Evolutionary conservation across 2,329 filamentous ascomycete genomes (phyloP).

Genomic region (Penicillium frequentans): DNA sequence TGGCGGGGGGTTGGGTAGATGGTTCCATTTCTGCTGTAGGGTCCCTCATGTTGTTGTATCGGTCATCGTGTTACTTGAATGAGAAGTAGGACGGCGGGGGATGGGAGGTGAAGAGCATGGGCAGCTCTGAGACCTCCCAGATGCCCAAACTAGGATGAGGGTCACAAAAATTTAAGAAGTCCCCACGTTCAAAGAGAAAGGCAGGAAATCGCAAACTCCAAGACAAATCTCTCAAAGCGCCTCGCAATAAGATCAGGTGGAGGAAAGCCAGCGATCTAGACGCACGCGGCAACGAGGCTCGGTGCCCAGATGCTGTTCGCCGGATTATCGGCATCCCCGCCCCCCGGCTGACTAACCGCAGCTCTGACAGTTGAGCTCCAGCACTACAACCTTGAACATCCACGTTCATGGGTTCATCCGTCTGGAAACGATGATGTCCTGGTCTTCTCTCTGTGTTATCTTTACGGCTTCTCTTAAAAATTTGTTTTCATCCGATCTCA

Average conservation of each 20-base stretch:
- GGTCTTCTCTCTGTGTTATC: neutral
- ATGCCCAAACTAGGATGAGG: slow-evolving; percentile 4
- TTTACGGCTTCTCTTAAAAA: neutral
- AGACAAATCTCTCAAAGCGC: neutral
- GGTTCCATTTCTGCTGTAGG: slow-evolving; percentile 37
- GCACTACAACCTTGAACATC: neutral
- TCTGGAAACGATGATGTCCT: no score
- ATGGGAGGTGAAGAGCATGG: slow-evolving; percentile 9
- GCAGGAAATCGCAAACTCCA: neutral
- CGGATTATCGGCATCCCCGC: slow-evolving; percentile 13
- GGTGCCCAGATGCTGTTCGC: slow-evolving; percentile 10
- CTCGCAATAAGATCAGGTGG: neutral
- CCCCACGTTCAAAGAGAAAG: neutral
- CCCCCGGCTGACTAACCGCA: neutral
- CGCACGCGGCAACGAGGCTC: slow-evolving; percentile 15
- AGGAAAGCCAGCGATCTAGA: neutral
- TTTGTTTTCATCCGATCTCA: neutral
- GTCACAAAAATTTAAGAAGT: neutral
- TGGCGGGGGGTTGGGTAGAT: slow-evolving; percentile 25
- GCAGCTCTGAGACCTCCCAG: slow-evolving; percentile 7
- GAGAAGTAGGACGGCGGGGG: slow-evolving; percentile 10
- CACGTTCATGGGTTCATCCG: neutral
- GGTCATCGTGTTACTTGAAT: slow-evolving; percentile 32
- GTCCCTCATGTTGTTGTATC: slow-evolving; percentile 37
- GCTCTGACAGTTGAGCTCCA: neutral